Conservation (phyloP, 2,329 filamentous ascomycete genomes). For the Phaeophleospora eucalypticola region DNA sequence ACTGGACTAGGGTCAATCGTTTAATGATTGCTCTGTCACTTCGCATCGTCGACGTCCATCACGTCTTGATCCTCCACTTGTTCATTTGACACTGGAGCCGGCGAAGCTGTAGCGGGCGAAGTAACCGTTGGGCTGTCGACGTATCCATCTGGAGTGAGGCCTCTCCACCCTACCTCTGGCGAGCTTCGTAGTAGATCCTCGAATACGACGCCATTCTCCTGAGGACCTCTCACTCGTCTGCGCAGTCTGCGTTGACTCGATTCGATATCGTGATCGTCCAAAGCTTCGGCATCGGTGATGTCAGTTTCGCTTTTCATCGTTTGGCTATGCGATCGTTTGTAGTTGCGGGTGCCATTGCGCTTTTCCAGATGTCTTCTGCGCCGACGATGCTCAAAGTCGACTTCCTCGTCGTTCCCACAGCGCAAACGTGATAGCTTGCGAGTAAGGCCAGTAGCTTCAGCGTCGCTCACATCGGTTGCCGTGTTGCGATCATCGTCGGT, state of each 20-base stretch:
- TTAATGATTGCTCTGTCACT: background rate
- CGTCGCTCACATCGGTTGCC: slow-evolving; percentile 26
- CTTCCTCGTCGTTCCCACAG: slow-evolving; percentile 21
- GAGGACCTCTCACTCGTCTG: slow-evolving; percentile 39
- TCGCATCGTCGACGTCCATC: background rate
- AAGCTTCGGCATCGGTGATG: slow-evolving; percentile 39
- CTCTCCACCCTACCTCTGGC: slow-evolving; percentile 4
- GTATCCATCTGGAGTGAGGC: background rate
- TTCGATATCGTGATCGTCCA: slow-evolving; percentile 38
- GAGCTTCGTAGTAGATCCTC: slow-evolving; percentile 11
- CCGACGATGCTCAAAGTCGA: slow-evolving; percentile 22
- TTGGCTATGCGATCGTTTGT: slow-evolving; percentile 46
- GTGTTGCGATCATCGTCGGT: slow-evolving; percentile 24
- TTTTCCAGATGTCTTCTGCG: slow-evolving; percentile 38
- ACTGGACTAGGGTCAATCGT: too few relatives aligned
- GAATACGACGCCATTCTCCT: slow-evolving; percentile 22
- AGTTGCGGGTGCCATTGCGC: slow-evolving; percentile 36
- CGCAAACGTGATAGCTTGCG: slow-evolving; percentile 21
- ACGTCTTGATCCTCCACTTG: background rate
- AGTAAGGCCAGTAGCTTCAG: slow-evolving; percentile 15
- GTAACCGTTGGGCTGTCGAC: background rate
- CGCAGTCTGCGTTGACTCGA: slow-evolving; percentile 40
- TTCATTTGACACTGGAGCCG: too few relatives aligned
- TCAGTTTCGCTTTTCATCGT: slow-evolving; percentile 44
- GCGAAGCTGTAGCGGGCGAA: too few relatives aligned